Evolutionary conservation across 2,329 filamentous ascomycete genomes (phyloP).

Genomic region (Aspergillus latus): DNA sequence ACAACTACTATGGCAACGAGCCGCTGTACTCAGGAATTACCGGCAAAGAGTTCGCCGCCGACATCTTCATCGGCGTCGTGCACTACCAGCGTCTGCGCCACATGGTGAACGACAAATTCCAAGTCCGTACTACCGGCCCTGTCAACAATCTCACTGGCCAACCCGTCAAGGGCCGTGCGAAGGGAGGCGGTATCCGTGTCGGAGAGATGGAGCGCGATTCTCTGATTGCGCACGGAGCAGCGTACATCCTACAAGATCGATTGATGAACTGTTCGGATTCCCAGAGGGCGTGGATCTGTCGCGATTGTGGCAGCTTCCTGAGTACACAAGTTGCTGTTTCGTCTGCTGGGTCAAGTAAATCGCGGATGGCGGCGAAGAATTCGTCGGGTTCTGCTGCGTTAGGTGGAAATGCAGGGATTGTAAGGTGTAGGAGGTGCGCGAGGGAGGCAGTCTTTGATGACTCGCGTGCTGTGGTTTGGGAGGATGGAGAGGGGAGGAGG

Average conservation of each 20-base stretch:
- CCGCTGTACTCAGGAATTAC: slow-evolving; percentile 98
- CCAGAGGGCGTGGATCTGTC: slow-evolving; percentile 83
- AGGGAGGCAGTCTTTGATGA: slow-evolving; percentile 60
- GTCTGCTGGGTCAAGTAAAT: slow-evolving; percentile 28
- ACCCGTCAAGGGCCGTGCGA: slow-evolving; percentile 93
- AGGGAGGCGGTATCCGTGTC: slow-evolving; percentile 96
- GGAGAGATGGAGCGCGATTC: slow-evolving; percentile 99
- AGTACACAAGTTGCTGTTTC: slow-evolving; percentile 65
- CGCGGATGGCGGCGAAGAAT: slow-evolving; percentile 32
- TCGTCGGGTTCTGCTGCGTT: slow-evolving; percentile 46
- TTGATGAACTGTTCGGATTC: slow-evolving; percentile 98
- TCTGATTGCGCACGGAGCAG: slow-evolving; percentile 89
- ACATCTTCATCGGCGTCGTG: slow-evolving; percentile 95
- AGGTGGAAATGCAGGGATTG: slow-evolving; percentile 59
- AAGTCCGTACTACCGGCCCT: slow-evolving; percentile 92
- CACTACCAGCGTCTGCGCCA: slow-evolving; percentile 98
- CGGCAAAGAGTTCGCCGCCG: slow-evolving; percentile 85
- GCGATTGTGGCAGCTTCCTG: slow-evolving; percentile 84
- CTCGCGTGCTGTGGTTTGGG: slow-evolving; percentile 76
- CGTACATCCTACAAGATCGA: slow-evolving; percentile 91
- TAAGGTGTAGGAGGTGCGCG: slow-evolving; percentile 79
- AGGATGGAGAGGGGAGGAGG: slow-evolving; percentile 79
- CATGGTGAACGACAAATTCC: slow-evolving; percentile 99
- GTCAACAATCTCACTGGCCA: slow-evolving; percentile 92
- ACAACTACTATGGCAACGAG: slow-evolving; percentile 98